Base-by-base conservation (phyloP, 805 yeast species). In the Candida taoyuanica region DNA sequence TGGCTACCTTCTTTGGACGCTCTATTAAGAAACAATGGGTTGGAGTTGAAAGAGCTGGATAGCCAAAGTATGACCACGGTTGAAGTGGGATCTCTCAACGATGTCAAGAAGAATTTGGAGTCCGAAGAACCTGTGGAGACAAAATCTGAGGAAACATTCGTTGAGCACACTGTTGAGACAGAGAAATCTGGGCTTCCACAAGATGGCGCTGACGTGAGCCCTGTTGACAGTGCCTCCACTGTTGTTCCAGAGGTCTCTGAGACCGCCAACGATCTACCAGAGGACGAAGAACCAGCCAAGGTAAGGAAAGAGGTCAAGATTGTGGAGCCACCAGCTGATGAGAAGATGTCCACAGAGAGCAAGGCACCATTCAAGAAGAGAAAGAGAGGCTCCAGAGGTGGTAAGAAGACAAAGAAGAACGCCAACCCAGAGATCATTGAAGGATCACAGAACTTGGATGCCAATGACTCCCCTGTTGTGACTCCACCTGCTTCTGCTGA, bases 301-400 rank as follows among this genome's bases (percentile, higher is more conserved):
- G 17, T 21, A 2, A 51, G 48, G 36, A 58, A 55, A 32, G 53
- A 48, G 30, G 58, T 56, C 3, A 51, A 50, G 23, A 56, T 55
- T 29, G 25, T 52, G 23, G 63, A 53, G 31, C 61, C 59, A 11
- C 56, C 58, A 17, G 43, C 43, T 5, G 51, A 49, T 7, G 50
- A 45, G 13, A 44, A 36, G 33, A 18, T 33, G 20, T 44, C 48
- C 2, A 29, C 40, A 9, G 57, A 52, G 7, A 29, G 29, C 44
- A 31, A 58, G 43, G 49, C 56, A 0, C 55, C 62, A 2, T 63
- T 68, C 37, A 80, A 76, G 59, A 81, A 74, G 52, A 69, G 96
- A 19, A 88, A 85, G 55, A 73, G 96, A 53, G 96, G 96, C 5
- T 70, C 82, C 8, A 68, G 96, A 42, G 96, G 96, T 12, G 95